These are phyloP conservation scores for Collybia sordida DNA, from an alignment of 768 basidiomycete species.

Conservation along the genomic window DNA sequence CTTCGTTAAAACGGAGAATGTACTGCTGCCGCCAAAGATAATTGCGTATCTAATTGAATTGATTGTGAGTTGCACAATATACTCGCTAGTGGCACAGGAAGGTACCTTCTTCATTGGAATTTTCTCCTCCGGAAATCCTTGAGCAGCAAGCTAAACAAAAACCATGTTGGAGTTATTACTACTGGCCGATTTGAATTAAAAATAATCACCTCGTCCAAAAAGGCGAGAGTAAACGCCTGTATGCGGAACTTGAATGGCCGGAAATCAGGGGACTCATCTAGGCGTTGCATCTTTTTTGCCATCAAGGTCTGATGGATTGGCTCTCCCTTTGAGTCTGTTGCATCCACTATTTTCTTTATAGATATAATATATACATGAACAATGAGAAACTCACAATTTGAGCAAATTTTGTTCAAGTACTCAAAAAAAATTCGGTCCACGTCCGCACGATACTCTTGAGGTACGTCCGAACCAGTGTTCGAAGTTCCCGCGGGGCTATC, in stretches of 20 bases:
- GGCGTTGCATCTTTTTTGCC: conserved; percentile 97
- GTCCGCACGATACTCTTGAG: conserved; percentile 75
- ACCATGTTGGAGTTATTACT: neutral
- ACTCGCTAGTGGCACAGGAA: conserved; percentile 4
- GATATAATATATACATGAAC: conserved; percentile 15
- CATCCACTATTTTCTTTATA: conserved; percentile 64
- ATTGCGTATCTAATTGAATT: conserved; percentile 67
- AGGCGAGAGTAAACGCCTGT: conserved; percentile 95
- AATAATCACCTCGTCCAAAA: conserved; percentile 78
- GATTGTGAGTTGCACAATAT: conserved; percentile 9
- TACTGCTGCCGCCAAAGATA: conserved; percentile 95
- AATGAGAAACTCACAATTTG: conserved; percentile 63
- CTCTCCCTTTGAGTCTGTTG: conserved; percentile 92
- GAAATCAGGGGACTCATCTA: conserved; percentile 96
- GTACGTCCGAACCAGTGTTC: conserved; percentile 51
- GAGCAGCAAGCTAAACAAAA: conserved; percentile 63
- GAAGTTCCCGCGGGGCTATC: conserved; percentile 28
- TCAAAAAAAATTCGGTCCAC: conserved; percentile 91
- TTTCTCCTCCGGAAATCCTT: conserved; percentile 91
- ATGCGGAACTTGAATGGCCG: conserved; percentile 99
- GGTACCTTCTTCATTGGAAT: conserved; percentile 94
- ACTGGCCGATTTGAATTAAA: neutral
- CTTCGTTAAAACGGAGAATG: conserved; percentile 97
- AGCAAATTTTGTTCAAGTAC: conserved; percentile 86
- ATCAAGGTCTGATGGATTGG: conserved; percentile 97